phyloP scores from a whole-genome alignment of 345 rosid genomes.

The Arabidopsis thaliana region DNA sequence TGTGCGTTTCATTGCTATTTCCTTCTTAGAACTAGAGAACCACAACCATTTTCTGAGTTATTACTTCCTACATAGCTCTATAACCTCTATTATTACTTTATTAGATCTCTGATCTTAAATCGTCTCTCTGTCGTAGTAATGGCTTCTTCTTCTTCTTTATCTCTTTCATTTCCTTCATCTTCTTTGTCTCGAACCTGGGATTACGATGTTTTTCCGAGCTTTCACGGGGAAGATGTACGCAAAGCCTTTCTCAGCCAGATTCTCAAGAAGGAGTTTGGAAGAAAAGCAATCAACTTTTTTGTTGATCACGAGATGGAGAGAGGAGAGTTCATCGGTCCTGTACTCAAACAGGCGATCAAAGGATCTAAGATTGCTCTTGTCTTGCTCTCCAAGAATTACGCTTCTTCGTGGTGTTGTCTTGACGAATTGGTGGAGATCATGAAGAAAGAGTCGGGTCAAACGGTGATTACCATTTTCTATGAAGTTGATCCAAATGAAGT shows the following conservation, averaged over 20 bases:
- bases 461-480: background rate
- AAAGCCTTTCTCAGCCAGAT: background rate
- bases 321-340: background rate
- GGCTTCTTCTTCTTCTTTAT: background rate
- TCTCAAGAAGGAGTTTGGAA: background rate
- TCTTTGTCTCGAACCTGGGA: background rate
- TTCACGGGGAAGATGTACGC: constrained; percentile 3
- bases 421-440: constrained; percentile 2
- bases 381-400: constrained; percentile 3
- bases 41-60: background rate
- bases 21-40: background rate
- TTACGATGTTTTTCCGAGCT: background rate
- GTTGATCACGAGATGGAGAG: background rate
- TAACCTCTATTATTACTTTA: background rate
- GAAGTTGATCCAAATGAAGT: background rate
- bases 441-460: background rate
- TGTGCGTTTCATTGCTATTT: background rate
- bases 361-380: background rate
- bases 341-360: background rate
- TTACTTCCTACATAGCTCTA: background rate
- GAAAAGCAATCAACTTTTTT: background rate
- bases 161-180: background rate
- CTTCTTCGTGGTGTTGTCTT: constrained; percentile 14
- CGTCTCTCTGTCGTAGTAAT: constrained; percentile 2
- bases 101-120: background rate